Percentiles rank a stretch among this genome's conserved stretches.
Conservation (phyloP, 1,139 yeast species). For the Scheffersomyces insectosa region DNA sequence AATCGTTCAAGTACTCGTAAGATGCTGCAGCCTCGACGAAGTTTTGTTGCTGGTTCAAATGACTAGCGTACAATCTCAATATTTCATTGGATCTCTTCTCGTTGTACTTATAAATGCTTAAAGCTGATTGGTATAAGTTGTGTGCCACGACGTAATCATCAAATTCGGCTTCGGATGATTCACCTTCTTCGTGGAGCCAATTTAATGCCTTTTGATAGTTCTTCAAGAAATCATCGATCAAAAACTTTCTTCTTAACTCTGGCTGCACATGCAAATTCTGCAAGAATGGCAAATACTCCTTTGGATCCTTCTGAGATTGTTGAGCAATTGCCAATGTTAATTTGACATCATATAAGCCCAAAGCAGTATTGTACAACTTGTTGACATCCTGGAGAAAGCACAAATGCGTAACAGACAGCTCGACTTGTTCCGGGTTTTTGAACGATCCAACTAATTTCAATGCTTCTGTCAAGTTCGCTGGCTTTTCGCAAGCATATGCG, state of each 20-base stretch:
- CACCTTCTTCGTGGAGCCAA: slow-evolving; percentile 59
- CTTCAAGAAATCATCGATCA: slow-evolving; percentile 79
- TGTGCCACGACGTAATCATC: slow-evolving; percentile 72
- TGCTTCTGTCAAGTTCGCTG: slow-evolving; percentile 81
- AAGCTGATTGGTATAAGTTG: slow-evolving; percentile 69
- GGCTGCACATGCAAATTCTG: slow-evolving; percentile 73
- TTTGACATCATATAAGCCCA: slow-evolving; percentile 81
- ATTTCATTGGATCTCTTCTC: slow-evolving; percentile 55
- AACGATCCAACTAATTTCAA: slow-evolving; percentile 58
- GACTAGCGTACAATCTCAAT: slow-evolving; percentile 61
- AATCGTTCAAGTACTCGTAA: slow-evolving; percentile 66
- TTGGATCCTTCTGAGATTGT: slow-evolving; percentile 96
- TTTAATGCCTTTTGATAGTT: slow-evolving; percentile 66
- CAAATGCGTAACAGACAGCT: slow-evolving; percentile 71
- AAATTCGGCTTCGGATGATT: slow-evolving; percentile 56
- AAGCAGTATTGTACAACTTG: slow-evolving; percentile 72
- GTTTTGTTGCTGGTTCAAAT: slow-evolving; percentile 54
- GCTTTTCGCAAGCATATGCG: slow-evolving; percentile 88
- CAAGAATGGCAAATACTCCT: slow-evolving; percentile 90
- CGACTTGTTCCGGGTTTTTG: slow-evolving; percentile 50
- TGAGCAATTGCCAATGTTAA: slow-evolving; percentile 86
- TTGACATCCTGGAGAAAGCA: slow-evolving; percentile 93
- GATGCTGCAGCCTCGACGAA: slow-evolving; percentile 75
- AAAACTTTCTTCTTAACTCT: slow-evolving; percentile 65
- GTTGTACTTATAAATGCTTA: slow-evolving; percentile 62